These are phyloP conservation scores for Candida silvicultrix DNA, from an alignment of 805 yeast species.

Conservation along the genomic window DNA sequence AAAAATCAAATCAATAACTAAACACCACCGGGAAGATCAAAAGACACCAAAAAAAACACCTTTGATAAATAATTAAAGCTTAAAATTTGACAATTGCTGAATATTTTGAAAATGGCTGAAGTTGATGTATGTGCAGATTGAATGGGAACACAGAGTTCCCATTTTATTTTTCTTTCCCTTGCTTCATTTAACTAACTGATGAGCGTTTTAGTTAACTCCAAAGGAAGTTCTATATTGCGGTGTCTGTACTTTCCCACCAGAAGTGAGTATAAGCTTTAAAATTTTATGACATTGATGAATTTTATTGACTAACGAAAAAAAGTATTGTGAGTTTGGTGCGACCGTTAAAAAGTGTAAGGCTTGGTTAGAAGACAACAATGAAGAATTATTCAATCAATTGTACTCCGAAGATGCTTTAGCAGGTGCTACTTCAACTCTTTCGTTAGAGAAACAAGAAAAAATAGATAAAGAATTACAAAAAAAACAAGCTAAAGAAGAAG, in stretches of 20 bases:
- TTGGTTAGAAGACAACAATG: constrained; percentile 63
- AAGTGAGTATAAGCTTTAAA: too few relatives aligned
- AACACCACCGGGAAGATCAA: not conserved
- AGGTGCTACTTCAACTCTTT: constrained; percentile 52
- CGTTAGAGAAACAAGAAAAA: constrained; percentile 74
- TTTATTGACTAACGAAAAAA: constrained; percentile 15
- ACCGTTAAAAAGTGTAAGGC: constrained; percentile 74
- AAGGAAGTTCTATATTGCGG: constrained; percentile 60
- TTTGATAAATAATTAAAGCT: too few relatives aligned
- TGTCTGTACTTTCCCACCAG: constrained; percentile 81
- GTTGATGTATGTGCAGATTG: constrained; percentile 4
- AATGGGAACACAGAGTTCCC: too few relatives aligned
- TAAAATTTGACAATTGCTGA: too few relatives aligned
- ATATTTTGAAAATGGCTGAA: constrained; percentile 5
- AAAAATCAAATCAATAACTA: too few relatives aligned
- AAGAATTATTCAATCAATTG: constrained; percentile 48
- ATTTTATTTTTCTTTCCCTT: not conserved
- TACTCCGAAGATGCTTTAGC: constrained; percentile 57
- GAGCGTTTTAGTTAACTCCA: constrained; percentile 14
- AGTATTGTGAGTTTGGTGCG: constrained; percentile 88
- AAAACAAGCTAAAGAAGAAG: constrained; percentile 81
- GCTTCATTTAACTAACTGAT: not conserved
- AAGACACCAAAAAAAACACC: not conserved
- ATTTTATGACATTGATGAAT: too few relatives aligned
- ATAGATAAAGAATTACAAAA: constrained; percentile 77